Conservation (phyloP, 257 asterid genomes). For the Nicotiana paniculata region DNA sequence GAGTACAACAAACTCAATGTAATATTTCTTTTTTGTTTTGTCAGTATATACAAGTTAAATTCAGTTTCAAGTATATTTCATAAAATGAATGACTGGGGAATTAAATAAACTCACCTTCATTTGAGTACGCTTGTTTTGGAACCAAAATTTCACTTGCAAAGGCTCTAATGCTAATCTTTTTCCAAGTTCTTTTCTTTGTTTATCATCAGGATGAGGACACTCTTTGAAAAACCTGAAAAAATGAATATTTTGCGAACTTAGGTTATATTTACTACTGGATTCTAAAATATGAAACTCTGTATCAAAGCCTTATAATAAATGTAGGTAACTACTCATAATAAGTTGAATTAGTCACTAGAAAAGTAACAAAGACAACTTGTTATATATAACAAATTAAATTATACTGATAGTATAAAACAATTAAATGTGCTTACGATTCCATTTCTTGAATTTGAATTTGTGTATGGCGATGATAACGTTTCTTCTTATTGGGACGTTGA, state of each 20-base stretch:
- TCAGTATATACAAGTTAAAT: too few relatives aligned
- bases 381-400: too few relatives aligned
- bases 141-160: slow-evolving; percentile 91
- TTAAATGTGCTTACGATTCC: slow-evolving; percentile 49
- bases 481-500: slow-evolving; percentile 60
- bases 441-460: slow-evolving; percentile 69
- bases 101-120: slow-evolving; percentile 43
- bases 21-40: too few relatives aligned
- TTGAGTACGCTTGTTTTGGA: slow-evolving; percentile 90
- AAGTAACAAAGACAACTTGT: not conserved
- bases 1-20: not conserved
- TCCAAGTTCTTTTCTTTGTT: slow-evolving; percentile 89
- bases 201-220: slow-evolving; percentile 94
- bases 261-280: too few relatives aligned
- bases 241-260: not conserved
- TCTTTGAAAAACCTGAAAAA: slow-evolving; percentile 59
- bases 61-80: not conserved
- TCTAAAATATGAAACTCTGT: too few relatives aligned
- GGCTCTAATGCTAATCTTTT: slow-evolving; percentile 67
- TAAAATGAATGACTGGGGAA: not conserved
- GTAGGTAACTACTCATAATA: not conserved
- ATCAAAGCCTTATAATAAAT: too few relatives aligned
- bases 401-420: not conserved
- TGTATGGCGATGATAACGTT: slow-evolving; percentile 71
- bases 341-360: not conserved